Percentiles rank a stretch among this genome's conserved stretches.
Evolutionary conservation across 1,284 basidiomycete species (phyloP).

Genomic region (Phylloboletellus chloephorus): DNA sequence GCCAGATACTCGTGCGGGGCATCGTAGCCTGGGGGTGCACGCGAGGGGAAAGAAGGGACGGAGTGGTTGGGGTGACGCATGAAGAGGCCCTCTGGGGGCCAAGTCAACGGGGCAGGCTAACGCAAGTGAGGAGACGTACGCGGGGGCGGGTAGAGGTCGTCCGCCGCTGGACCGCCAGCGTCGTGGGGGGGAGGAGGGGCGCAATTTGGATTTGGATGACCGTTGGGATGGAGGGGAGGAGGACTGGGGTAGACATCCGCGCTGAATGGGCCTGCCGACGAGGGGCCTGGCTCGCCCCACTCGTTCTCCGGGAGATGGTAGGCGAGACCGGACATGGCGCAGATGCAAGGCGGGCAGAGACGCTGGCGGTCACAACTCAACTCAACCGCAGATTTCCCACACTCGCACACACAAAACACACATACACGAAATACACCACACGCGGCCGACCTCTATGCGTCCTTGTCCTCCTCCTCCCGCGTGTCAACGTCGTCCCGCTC

Average conservation of each 20-base stretch:
- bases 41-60: conserved; percentile 24
- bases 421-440: conserved; percentile 16
- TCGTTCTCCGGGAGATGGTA: conserved; percentile 25
- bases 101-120: conserved; percentile 11
- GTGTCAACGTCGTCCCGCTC: conserved; percentile 10
- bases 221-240: conserved; percentile 3
- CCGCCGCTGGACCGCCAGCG: conserved; percentile 5
- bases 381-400: conserved; percentile 22
- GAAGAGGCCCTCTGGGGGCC: conserved; percentile 15
- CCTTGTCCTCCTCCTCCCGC: conserved; percentile 9
- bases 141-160: conserved; percentile 18
- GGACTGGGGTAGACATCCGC: conserved; percentile 2
- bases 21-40: conserved; percentile 23
- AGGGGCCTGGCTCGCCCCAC: conserved; percentile 7
- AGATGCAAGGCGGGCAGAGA: too few species aligned
- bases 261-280: conserved; percentile 5
- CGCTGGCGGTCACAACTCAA: too few species aligned
- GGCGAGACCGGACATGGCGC: conserved; percentile 30
- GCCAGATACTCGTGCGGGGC: conserved; percentile 14
- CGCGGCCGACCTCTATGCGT: conserved; percentile 4
- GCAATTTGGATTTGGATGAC: conserved; percentile 9
- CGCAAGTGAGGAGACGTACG: conserved; percentile 17
- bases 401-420: conserved; percentile 4
- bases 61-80: conserved; percentile 29
- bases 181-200: conserved; percentile 4